Evolutionary conservation across 345 rosid genomes (phyloP).

Genomic region (Trapa bicornis): DNA sequence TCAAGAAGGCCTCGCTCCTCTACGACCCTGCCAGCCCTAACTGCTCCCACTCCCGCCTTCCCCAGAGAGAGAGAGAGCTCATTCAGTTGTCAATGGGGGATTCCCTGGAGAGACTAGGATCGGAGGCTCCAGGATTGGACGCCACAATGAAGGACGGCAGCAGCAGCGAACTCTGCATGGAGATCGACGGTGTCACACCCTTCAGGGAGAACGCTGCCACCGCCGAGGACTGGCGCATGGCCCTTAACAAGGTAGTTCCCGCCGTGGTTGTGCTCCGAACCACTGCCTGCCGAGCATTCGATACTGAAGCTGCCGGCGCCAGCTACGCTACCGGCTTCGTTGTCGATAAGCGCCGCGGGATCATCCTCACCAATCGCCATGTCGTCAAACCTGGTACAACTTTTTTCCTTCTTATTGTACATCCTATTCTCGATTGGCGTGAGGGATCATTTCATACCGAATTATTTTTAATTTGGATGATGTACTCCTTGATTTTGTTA

Average conservation of each 20-base stretch:
- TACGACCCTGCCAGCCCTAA: neutral
- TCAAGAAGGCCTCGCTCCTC: no score
- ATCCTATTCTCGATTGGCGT: neutral
- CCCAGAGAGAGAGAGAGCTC: no score
- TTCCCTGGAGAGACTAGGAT: constrained; percentile 30
- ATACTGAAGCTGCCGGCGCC: constrained; percentile 69
- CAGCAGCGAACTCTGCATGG: constrained; percentile 39
- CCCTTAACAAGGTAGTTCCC: constrained; percentile 67
- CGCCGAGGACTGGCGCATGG: constrained; percentile 75
- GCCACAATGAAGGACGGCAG: constrained; percentile 7
- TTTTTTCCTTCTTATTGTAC: neutral
- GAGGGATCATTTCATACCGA: neutral
- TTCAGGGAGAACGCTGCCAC: constrained; percentile 43
- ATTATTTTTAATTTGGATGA: neutral
- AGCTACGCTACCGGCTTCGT: constrained; percentile 83
- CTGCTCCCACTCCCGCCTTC: no score
- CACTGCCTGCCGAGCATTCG: constrained; percentile 85
- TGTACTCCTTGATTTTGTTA: neutral
- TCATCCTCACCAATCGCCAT: constrained; percentile 93
- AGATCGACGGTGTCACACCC: constrained; percentile 40
- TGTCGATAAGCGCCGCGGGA: constrained; percentile 80
- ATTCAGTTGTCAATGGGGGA: constrained; percentile 24
- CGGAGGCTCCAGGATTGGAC: constrained; percentile 36
- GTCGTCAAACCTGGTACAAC: constrained; percentile 72
- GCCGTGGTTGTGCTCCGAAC: constrained; percentile 82